Conservation (phyloP, 345 rosid species). For the Murraya koenigii region DNA sequence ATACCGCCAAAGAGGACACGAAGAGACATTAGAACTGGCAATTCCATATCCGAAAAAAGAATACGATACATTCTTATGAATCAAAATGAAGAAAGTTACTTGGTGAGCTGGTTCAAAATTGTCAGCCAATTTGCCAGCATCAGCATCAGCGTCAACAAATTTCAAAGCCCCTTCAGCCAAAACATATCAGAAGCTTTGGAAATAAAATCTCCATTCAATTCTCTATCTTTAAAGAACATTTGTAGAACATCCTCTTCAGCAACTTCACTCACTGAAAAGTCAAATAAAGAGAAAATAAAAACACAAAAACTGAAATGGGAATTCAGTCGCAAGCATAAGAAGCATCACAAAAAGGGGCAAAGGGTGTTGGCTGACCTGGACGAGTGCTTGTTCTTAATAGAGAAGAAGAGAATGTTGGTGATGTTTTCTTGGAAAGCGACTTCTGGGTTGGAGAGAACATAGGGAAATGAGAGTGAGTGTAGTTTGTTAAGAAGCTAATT, state of each 20-base stretch:
- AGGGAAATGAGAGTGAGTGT: conserved; percentile 22
- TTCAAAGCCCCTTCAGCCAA: conserved; percentile 52
- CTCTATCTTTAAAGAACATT: conserved; percentile 73
- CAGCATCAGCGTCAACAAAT: conserved; percentile 38
- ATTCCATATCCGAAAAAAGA: not conserved
- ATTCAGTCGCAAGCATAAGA: not conserved
- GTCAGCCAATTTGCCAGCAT: conserved; percentile 20
- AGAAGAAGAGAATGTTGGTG: conserved; percentile 32
- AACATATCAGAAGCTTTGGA: conserved; percentile 72
- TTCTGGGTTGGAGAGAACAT: conserved; percentile 30
- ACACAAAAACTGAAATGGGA: not conserved
- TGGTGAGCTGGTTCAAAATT: conserved; percentile 23
- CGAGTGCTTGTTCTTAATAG: conserved; percentile 44
- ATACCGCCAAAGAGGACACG: no score
- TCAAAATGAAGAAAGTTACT: conserved; percentile 24
- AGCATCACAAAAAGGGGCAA: not conserved
- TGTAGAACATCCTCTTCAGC: conserved; percentile 70
- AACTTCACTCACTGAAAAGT: conserved; percentile 42
- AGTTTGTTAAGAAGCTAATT: conserved; percentile 42
- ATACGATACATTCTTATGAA: not conserved
- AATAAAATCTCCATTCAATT: conserved; percentile 74
- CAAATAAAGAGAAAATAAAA: not conserved
- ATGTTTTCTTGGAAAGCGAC: conserved; percentile 19
- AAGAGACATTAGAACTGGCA: no score
- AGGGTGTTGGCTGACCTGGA: conserved; percentile 34